Evolutionary conservation across 495 filamentous ascomycete genomes (phyloP).

Genomic region (Penicillium coffeae): DNA sequence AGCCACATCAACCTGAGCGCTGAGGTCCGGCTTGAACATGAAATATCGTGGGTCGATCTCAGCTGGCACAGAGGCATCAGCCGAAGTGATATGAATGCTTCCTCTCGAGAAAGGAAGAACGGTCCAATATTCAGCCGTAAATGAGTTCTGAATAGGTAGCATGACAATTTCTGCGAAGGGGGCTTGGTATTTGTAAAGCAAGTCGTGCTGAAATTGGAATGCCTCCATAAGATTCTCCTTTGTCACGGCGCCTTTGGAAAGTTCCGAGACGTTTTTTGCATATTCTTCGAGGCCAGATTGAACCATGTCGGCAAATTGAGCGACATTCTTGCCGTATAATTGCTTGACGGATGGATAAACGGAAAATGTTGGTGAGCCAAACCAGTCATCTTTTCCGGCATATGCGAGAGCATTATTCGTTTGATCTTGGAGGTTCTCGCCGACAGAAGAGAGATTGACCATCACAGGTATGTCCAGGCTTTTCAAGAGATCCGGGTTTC

Average conservation of each 20-base stretch:
- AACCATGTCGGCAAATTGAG: conserved; percentile 20
- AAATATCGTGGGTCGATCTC: conserved; percentile 27
- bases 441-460: conserved; percentile 40
- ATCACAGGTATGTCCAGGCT: conserved; percentile 34
- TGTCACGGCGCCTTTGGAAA: conserved; percentile 27
- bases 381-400: conserved; percentile 12
- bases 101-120: conserved; percentile 48
- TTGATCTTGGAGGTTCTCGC: conserved; percentile 49
- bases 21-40: conserved; percentile 18
- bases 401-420: conserved; percentile 24
- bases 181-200: conserved; percentile 39
- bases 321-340: conserved; percentile 23
- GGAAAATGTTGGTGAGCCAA: conserved; percentile 17
- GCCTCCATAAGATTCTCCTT: conserved; percentile 16
- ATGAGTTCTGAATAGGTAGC: conserved; percentile 12
- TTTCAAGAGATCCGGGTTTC: conserved; percentile 35
- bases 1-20: conserved; percentile 18
- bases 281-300: conserved; percentile 22
- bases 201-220: conserved; percentile 39
- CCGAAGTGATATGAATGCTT: conserved; percentile 29
- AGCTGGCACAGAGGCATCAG: conserved; percentile 10
- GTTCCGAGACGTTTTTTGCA: conserved; percentile 18
- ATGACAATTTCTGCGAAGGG: conserved; percentile 37
- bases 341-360: conserved; percentile 25
- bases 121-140: conserved; percentile 37